Evolutionary conservation across 306 rosid species (phyloP), one percentile per base, ranked within the genome.

Genomic region (Vicia faba): DNA sequence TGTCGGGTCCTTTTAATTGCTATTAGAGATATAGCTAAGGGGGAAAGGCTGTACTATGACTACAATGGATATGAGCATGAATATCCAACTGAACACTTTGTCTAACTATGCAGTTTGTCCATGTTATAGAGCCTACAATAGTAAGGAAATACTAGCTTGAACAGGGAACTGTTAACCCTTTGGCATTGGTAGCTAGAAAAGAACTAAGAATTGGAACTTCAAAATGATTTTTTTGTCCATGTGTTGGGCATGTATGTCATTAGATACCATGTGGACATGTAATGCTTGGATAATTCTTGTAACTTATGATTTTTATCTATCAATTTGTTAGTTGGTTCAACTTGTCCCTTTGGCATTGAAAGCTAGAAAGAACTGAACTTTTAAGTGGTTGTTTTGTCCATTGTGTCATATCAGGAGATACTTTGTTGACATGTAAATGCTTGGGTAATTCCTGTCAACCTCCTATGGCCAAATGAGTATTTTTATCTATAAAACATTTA

Each of bases 21-120:
- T 54, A 86, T 84, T 70, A 85, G 95, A 81, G 97, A 90, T 76
- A 95, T 95, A 79, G 36, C 85, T 4, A 95, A 82, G 78, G 96
- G 99, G 55, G 99, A 90, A 82, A 84, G 97, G 75, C 77, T 95
- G 84, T 90, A 90, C 74, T 95, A 90, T 73, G 97, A 95, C 75
- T 95, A 95, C 76, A 95, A 95, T 58, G 97, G 95, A 63, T 77
- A 71, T 8, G 97, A 88, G 65, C 91, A 95, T 46, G 99, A 88
- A 79, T 95, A 90, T 80, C 99, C 97, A 63, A 90, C 99, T 18
- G 84, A 86, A 68, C 91, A 95, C 61, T 93, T 93, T 54, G 91
- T 89, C 49, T 93, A 70, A 75, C 48, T 49, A n/a, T 31, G 12
- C 7, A 23, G 59, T 23, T 20, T 9, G 13, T 28, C 33, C 4